These are phyloP conservation scores for Aspergillus clavatus DNA, from an alignment of 2,329 filamentous ascomycete genomes.

Conservation along the genomic window DNA sequence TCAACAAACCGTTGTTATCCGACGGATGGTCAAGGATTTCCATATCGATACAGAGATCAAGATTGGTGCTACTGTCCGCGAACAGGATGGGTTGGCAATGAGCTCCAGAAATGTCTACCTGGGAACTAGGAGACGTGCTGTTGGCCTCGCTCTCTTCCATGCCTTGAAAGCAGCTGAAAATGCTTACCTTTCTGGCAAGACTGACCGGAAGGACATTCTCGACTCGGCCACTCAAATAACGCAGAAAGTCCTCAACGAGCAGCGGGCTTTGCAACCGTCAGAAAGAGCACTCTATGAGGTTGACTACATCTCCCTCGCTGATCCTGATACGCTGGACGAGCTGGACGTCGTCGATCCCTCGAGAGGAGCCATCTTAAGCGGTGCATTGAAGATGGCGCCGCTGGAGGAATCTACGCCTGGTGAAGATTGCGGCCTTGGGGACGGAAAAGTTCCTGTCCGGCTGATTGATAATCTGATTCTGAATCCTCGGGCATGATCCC, in stretches of 20 bases:
- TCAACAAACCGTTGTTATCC: constrained; percentile 89
- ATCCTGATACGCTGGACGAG: constrained; percentile 79
- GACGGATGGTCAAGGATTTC: constrained; percentile 81
- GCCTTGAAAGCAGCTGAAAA: constrained; percentile 67
- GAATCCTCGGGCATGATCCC: constrained; percentile 29
- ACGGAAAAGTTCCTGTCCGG: constrained; percentile 69
- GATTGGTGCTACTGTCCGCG: constrained; percentile 69
- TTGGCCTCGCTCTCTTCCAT: constrained; percentile 67
- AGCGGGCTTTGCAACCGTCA: constrained; percentile 55
- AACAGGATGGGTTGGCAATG: constrained; percentile 76
- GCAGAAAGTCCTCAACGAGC: constrained; percentile 52
- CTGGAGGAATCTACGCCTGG: constrained; percentile 64
- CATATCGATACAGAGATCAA: constrained; percentile 70
- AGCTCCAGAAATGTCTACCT: constrained; percentile 94
- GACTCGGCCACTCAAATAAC: constrained; percentile 62
- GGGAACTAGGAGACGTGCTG: constrained; percentile 64
- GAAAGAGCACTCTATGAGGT: constrained; percentile 71
- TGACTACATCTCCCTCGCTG: constrained; percentile 88
- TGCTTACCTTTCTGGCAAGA: constrained; percentile 54
- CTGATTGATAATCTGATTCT: constrained; percentile 92
- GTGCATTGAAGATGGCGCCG: constrained; percentile 83
- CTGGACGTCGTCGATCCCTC: constrained; percentile 63
- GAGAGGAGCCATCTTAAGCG: constrained; percentile 78
- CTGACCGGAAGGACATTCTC: constrained; percentile 63
- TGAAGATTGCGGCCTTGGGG: constrained; percentile 68